These are phyloP conservation scores for Calonectria montana DNA, from an alignment of 2,329 filamentous ascomycete species.

Conservation along the genomic window DNA sequence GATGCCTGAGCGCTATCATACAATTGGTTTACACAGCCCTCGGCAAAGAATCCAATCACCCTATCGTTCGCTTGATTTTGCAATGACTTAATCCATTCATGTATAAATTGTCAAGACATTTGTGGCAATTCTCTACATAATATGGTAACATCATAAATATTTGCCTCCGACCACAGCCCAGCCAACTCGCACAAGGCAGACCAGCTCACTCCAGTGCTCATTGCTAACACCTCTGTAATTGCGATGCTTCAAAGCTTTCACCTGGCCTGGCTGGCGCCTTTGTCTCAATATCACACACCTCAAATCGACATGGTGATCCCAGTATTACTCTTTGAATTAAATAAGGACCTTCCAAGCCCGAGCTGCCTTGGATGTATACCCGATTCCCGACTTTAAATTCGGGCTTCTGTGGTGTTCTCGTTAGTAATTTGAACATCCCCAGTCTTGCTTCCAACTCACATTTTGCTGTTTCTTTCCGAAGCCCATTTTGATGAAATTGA, in stretches of 20 bases:
- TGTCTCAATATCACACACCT: background rate
- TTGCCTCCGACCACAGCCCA: background rate
- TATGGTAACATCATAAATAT: background rate
- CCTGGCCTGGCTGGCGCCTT: background rate
- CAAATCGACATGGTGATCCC: background rate
- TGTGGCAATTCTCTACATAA: background rate
- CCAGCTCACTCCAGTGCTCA: background rate
- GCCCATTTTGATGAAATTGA: background rate
- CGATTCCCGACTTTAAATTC: background rate
- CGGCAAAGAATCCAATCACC: background rate
- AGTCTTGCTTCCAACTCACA: background rate
- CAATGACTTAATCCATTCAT: background rate
- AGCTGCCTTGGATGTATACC: background rate
- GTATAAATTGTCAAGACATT: background rate
- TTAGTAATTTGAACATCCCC: background rate
- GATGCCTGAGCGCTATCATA: background rate
- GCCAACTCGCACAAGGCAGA: background rate
- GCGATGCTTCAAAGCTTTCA: background rate
- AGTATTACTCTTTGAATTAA: background rate
- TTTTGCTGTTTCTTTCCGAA: background rate
- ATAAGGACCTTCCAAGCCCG: background rate
- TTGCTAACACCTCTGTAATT: background rate
- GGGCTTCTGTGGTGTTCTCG: background rate
- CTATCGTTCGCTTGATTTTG: background rate
- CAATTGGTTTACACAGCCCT: background rate